Conservation (phyloP, 2,329 filamentous ascomycete genomes). For the Aulographum hederae region DNA sequence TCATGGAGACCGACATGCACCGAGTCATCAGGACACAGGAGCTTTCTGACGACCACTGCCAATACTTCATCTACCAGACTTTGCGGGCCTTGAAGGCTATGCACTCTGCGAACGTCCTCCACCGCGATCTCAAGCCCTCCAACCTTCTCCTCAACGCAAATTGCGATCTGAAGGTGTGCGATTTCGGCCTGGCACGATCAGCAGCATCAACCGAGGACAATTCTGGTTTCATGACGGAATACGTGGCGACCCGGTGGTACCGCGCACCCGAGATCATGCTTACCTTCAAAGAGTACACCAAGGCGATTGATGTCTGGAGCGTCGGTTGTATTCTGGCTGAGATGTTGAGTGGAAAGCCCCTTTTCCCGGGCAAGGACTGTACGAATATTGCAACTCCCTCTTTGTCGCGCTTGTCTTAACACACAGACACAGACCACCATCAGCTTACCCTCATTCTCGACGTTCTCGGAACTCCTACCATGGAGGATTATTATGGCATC, state of each 20-base stretch:
- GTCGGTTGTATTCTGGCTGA: slow-evolving; percentile 96
- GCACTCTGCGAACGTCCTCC: slow-evolving; percentile 96
- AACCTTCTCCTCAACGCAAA: slow-evolving; percentile 96
- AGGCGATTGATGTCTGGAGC: slow-evolving; percentile 98
- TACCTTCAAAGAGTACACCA: slow-evolving; percentile 99
- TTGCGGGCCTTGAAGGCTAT: slow-evolving; percentile 94
- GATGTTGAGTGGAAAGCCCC: slow-evolving; percentile 95
- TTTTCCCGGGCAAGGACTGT: slow-evolving; percentile 99
- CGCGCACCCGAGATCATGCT: slow-evolving; percentile 99
- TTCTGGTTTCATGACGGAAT: slow-evolving; percentile 99
- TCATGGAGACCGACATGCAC: slow-evolving; percentile 99
- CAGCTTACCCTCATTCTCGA: slow-evolving; percentile 94
- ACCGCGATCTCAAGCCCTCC: slow-evolving; percentile 92
- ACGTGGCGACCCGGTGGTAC: slow-evolving; percentile 97
- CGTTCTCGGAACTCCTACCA: slow-evolving; percentile 91
- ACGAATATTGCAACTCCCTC: no score
- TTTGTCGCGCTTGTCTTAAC: slow-evolving; percentile 9
- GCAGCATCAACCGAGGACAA: slow-evolving; percentile 97
- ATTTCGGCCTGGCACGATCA: slow-evolving; percentile 89
- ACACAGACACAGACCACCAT: slow-evolving; percentile 56
- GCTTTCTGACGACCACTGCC: slow-evolving; percentile 95
- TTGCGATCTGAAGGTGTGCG: slow-evolving; percentile 97
- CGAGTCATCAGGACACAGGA: slow-evolving; percentile 97
- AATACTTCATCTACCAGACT: slow-evolving; percentile 99
- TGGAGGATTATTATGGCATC: slow-evolving; percentile 99